These are phyloP conservation scores for Smallanthus sonchifolius DNA, from an alignment of 129 eudicot species.

Conservation along the genomic window DNA sequence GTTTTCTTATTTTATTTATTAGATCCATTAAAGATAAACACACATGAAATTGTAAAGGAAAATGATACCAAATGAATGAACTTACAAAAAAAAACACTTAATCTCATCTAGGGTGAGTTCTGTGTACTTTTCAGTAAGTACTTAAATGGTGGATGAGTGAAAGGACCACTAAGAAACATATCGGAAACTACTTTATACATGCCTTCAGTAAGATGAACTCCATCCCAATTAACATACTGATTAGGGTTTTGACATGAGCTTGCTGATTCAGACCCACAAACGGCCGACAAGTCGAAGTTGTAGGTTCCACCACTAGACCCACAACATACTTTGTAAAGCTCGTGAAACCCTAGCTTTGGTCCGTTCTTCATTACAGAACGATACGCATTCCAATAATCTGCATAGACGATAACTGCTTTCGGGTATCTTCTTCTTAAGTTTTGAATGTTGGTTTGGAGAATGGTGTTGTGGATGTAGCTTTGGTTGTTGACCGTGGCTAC, in stretches of 20 bases:
- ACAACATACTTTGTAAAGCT: conserved; percentile 68
- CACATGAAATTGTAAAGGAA: background rate
- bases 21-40: background rate
- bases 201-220: conserved; percentile 81
- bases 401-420: conserved; percentile 47
- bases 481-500: conserved; percentile 45
- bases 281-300: conserved; percentile 35
- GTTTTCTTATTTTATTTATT: background rate
- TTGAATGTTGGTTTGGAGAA: conserved; percentile 44
- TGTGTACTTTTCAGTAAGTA: conserved; percentile 39
- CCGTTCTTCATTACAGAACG: conserved; percentile 34
- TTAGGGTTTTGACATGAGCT: conserved; percentile 55
- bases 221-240: conserved; percentile 75
- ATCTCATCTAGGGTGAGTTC: conserved; percentile 11
- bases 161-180: conserved; percentile 43
- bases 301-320: conserved; percentile 53
- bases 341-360: conserved; percentile 50
- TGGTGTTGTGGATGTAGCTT: conserved; percentile 47
- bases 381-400: conserved; percentile 62
- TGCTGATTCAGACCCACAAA: conserved; percentile 57
- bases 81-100: background rate
- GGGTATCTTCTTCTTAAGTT: conserved; percentile 46
- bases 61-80: conserved; percentile 6
- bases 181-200: conserved; percentile 56
- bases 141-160: conserved; percentile 42